Percentiles rank a stretch among this genome's conserved stretches.
Conservation (phyloP, 768 basidiomycete genomes). For the Termitomyces sp. region DNA sequence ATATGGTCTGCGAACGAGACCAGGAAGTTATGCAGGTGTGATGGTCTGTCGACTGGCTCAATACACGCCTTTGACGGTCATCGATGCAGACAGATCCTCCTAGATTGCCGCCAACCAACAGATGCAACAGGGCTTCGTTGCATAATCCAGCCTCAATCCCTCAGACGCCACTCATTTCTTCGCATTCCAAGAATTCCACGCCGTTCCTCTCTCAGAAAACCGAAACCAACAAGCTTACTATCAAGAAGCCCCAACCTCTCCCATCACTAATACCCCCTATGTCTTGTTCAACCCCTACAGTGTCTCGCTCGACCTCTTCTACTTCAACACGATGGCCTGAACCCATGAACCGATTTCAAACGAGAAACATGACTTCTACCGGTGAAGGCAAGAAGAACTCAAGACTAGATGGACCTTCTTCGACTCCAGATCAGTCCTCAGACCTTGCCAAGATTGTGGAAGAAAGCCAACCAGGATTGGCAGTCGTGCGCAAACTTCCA, state of each 20-base stretch:
- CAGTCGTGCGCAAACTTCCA: neutral
- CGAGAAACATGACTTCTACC: neutral
- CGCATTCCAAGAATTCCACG: neutral
- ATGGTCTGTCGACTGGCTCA: constrained; percentile 1
- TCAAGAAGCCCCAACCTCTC: neutral
- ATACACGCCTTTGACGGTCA: constrained; percentile 2
- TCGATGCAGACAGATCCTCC: neutral
- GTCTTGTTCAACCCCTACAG: neutral
- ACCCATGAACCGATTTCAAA: neutral
- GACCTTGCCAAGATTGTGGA: neutral
- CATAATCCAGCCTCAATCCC: neutral
- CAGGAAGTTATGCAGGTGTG: constrained; percentile 7
- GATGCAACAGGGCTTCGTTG: neutral
- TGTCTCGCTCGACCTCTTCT: neutral
- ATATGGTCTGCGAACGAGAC: neutral
- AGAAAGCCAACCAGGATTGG: neutral
- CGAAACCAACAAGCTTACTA: neutral
- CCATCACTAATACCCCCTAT: neutral
- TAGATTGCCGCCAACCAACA: neutral
- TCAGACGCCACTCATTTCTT: neutral
- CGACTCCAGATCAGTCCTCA: neutral
- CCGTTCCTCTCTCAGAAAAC: neutral
- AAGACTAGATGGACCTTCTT: neutral
- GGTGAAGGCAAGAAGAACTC: neutral
- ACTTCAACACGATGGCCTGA: neutral